Evolutionary conservation across 768 basidiomycete species (phyloP).

Genomic region (Roridomyces roridus): DNA sequence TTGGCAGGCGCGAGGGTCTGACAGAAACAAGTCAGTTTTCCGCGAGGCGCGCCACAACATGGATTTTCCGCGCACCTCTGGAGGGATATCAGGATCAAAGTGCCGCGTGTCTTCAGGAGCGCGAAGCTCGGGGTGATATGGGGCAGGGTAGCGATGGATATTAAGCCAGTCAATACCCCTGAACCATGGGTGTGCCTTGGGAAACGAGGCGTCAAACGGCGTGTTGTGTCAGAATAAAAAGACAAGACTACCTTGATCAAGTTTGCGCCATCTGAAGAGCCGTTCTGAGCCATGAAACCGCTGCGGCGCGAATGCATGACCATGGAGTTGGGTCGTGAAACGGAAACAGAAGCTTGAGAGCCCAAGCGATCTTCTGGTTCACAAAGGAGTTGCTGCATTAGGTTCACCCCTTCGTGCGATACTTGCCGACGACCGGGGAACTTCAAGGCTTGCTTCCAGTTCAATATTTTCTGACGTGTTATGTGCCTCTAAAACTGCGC

Average conservation of each 20-base stretch:
- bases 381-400: slow-evolving; percentile 90
- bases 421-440: slow-evolving; percentile 86
- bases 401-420: slow-evolving; percentile 84
- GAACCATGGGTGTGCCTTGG: slow-evolving; percentile 89
- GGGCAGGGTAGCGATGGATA: slow-evolving; percentile 83
- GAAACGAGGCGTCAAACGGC: slow-evolving; percentile 11
- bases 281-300: slow-evolving; percentile 61
- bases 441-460: slow-evolving; percentile 89
- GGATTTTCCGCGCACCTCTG: slow-evolving; percentile 70
- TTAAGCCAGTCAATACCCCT: slow-evolving; percentile 88
- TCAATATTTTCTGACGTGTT: slow-evolving; percentile 96
- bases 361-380: slow-evolving; percentile 96
- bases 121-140: slow-evolving; percentile 86
- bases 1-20: slow-evolving; percentile 91
- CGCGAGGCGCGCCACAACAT: slow-evolving; percentile 29
- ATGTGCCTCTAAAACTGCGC: slow-evolving; percentile 72
- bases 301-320: slow-evolving; percentile 77
- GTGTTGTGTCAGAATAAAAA: slow-evolving; percentile 1
- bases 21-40: slow-evolving; percentile 41
- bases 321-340: slow-evolving; percentile 78
- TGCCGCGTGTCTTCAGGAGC: slow-evolving; percentile 90
- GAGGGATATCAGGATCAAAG: slow-evolving; percentile 93
- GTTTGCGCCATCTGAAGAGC: slow-evolving; percentile 81
- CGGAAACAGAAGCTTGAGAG: slow-evolving; percentile 70
- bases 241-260: slow-evolving; percentile 74